phyloP scores from a whole-genome alignment of 1,284 basidiomycete genomes.

The Moniliophthora roreri region DNA sequence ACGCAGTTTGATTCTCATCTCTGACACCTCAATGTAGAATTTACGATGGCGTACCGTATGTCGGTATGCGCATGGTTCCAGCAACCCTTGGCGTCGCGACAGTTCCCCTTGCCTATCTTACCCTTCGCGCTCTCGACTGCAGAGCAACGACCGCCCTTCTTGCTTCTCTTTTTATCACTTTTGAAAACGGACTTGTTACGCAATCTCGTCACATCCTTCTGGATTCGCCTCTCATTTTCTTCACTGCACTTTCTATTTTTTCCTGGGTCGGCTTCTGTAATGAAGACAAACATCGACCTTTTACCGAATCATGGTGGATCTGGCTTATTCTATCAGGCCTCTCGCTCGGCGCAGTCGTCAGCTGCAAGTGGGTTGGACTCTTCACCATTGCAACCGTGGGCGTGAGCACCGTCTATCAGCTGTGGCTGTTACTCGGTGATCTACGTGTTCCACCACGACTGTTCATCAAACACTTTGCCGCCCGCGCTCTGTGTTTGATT shows the following conservation, averaged over 20 bases:
- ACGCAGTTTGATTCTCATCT: neutral
- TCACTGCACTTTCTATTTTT: constrained; percentile 89
- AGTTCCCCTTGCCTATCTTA: constrained; percentile 91
- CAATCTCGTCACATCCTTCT: constrained; percentile 97
- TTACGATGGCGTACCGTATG: constrained; percentile 89
- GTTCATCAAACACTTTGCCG: constrained; percentile 85
- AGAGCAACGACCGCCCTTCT: constrained; percentile 89
- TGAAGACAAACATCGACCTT: constrained; percentile 82
- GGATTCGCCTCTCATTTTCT: constrained; percentile 97
- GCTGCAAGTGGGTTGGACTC: constrained; percentile 98
- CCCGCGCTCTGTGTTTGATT: constrained; percentile 89
- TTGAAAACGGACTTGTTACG: constrained; percentile 95
- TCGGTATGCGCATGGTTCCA: constrained; percentile 94
- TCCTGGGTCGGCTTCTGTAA: constrained; percentile 91
- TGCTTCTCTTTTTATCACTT: constrained; percentile 88
- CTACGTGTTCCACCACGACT: constrained; percentile 73
- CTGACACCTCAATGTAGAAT: constrained; percentile 44
- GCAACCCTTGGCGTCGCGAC: constrained; percentile 89
- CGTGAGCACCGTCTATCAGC: constrained; percentile 79
- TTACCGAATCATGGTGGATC: constrained; percentile 88
- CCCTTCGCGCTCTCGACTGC: constrained; percentile 89
- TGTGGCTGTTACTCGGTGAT: constrained; percentile 93
- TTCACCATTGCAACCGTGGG: constrained; percentile 99
- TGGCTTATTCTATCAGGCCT: constrained; percentile 91
- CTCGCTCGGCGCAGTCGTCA: constrained; percentile 87